Conservation (phyloP, 768 basidiomycete genomes). For the Hortiboletus campestris region DNA sequence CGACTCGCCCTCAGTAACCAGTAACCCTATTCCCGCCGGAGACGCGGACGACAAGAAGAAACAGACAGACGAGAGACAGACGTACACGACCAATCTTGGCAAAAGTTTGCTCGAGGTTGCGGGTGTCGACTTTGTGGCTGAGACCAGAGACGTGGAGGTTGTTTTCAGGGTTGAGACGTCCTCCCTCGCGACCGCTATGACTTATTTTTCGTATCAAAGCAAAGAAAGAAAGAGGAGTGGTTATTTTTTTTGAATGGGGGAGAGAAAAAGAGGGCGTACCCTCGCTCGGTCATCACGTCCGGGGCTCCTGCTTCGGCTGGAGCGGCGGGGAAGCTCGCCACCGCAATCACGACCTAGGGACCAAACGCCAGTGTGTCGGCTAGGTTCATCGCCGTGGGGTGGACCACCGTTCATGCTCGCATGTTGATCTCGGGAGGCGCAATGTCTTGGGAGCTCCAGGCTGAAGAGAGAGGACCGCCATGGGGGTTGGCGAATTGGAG, state of each 20-base stretch:
- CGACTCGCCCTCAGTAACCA: constrained; percentile 7
- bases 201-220: not conserved
- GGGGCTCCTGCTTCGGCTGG: constrained; percentile 81
- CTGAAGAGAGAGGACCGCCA: constrained; percentile 42
- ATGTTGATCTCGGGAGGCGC: constrained; percentile 71
- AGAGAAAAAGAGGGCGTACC: constrained; percentile 39
- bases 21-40: not conserved
- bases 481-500: constrained; percentile 28
- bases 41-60: not conserved
- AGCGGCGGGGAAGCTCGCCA: constrained; percentile 57
- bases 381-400: constrained; percentile 51
- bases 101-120: constrained; percentile 86
- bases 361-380: constrained; percentile 49
- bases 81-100: constrained; percentile 82
- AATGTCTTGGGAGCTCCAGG: constrained; percentile 84
- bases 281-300: constrained; percentile 55
- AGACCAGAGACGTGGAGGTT: constrained; percentile 64
- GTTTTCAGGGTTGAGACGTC: constrained; percentile 57
- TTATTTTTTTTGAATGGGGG: not conserved
- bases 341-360: constrained; percentile 40
- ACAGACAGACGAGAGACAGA: constrained; percentile 5
- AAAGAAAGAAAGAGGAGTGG: not conserved
- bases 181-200: constrained; percentile 29
- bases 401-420: constrained; percentile 43
- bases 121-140: constrained; percentile 65